Evolutionary conservation across 306 rosid genomes (phyloP).

Genomic region (Glycine soja): DNA sequence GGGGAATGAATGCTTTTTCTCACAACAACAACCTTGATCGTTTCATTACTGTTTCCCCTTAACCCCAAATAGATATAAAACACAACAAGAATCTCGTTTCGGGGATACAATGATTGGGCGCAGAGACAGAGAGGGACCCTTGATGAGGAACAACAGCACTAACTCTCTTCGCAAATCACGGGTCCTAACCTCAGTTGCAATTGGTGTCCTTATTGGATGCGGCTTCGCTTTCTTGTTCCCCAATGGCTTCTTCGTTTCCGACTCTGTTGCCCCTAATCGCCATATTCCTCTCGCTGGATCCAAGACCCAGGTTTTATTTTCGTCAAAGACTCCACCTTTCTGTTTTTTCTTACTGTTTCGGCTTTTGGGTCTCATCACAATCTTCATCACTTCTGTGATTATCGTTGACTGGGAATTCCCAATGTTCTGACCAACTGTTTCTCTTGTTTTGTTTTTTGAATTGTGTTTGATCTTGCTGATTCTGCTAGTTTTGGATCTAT

Average conservation of each 20-base stretch:
- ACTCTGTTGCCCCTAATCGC: constrained; percentile 44
- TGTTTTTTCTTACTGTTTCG: background rate
- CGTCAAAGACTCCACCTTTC: constrained; percentile 11
- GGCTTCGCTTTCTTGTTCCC: constrained; percentile 73
- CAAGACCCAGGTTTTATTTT: constrained; percentile 62
- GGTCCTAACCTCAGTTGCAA: constrained; percentile 59
- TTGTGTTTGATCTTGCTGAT: constrained; percentile 41
- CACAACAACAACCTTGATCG: constrained; percentile 5
- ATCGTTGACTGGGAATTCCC: constrained; percentile 9
- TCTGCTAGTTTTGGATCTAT: constrained; percentile 4
- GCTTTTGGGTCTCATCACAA: background rate
- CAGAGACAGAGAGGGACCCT: constrained; percentile 75
- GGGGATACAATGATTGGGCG: constrained; percentile 62
- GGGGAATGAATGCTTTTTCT: constrained; percentile 12
- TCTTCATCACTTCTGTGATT: background rate
- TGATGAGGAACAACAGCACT: constrained; percentile 58
- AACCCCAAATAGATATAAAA: constrained; percentile 22
- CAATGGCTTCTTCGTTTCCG: constrained; percentile 59
- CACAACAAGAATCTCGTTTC: constrained; percentile 14
- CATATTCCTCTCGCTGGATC: constrained; percentile 51
- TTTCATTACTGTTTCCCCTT: constrained; percentile 1
- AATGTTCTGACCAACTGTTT: constrained; percentile 21
- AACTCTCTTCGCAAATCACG: constrained; percentile 61
- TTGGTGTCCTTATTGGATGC: constrained; percentile 78
- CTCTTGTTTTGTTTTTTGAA: background rate